These are phyloP conservation scores for Andrographis paniculata DNA, from an alignment of 305 asterid species.

Conservation along the genomic window DNA sequence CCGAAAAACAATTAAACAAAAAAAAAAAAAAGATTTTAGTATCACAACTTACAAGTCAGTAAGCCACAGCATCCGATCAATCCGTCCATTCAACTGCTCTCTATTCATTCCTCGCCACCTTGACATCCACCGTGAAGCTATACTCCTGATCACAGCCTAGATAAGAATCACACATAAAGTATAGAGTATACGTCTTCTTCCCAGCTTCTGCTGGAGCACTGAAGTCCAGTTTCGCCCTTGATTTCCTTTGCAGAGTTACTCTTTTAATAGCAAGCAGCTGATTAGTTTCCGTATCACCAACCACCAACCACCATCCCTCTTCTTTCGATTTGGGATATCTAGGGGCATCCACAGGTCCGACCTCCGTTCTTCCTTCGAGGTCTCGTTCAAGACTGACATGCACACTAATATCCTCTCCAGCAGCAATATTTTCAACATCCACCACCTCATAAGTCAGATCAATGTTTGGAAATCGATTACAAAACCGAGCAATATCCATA, in stretches of 20 bases:
- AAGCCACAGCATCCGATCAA: too few species aligned
- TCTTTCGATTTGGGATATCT: constrained; percentile 77
- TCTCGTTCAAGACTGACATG: constrained; percentile 66
- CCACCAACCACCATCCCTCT: constrained; percentile 98
- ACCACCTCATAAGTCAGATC: constrained; percentile 57
- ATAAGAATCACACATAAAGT: constrained; percentile 90
- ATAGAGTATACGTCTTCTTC: constrained; percentile 49
- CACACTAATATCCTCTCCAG: constrained; percentile 53
- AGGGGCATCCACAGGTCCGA: constrained; percentile 77
- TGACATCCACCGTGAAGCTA: constrained; percentile 54
- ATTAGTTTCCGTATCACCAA: constrained; percentile 72
- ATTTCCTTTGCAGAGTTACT: constrained; percentile 65
- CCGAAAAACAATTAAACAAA: too few species aligned
- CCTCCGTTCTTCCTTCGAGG: constrained; percentile 74
- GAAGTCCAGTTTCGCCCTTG: constrained; percentile 61
- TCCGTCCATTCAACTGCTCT: not conserved
- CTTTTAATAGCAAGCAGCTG: constrained; percentile 83
- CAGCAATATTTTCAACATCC: constrained; percentile 32
- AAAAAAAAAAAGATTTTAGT: too few species aligned
- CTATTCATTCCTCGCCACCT: constrained; percentile 37
- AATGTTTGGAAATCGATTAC: constrained; percentile 76
- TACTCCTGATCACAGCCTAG: constrained; percentile 87
- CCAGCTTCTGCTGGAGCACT: constrained; percentile 72
- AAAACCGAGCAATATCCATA: constrained; percentile 70
- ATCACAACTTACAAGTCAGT: too few species aligned